Percentiles rank a stretch among this genome's conserved stretches.
Conservation (phyloP, 257 asterid species). For the Coffea canephora region DNA sequence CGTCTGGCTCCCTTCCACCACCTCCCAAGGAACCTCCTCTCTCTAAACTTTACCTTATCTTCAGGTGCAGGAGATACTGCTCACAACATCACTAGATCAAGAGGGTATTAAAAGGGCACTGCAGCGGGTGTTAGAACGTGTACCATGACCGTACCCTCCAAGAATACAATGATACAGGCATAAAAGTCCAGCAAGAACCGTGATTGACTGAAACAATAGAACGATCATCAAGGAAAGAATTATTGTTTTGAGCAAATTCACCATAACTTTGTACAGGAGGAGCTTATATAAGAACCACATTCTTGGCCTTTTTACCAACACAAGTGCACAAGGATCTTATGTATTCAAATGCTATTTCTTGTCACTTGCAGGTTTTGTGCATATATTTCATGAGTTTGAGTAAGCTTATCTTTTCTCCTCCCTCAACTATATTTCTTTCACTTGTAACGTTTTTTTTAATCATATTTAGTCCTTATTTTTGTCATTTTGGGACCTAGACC, state of each 20-base stretch:
- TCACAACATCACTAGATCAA: slow-evolving; percentile 88
- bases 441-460: too few relatives aligned
- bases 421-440: neutral
- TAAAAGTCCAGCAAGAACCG: neutral
- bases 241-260: neutral
- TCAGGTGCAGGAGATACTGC: slow-evolving; percentile 94
- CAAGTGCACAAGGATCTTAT: neutral
- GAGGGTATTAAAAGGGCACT: slow-evolving; percentile 79
- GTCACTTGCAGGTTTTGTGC: neutral
- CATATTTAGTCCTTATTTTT: too few relatives aligned
- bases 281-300: neutral
- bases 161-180: slow-evolving; percentile 9
- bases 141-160: slow-evolving; percentile 43
- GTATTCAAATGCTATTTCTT: neutral
- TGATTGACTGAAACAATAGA: neutral
- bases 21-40: neutral
- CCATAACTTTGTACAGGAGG: neutral
- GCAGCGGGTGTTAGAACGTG: slow-evolving; percentile 82
- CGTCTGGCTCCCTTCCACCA: neutral
- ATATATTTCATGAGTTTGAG: neutral
- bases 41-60: neutral
- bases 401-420: neutral
- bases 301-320: neutral
- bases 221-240: neutral
- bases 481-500: neutral